phyloP scores from a whole-genome alignment of 2,329 filamentous ascomycete species.

The Colletotrichum salicis region DNA sequence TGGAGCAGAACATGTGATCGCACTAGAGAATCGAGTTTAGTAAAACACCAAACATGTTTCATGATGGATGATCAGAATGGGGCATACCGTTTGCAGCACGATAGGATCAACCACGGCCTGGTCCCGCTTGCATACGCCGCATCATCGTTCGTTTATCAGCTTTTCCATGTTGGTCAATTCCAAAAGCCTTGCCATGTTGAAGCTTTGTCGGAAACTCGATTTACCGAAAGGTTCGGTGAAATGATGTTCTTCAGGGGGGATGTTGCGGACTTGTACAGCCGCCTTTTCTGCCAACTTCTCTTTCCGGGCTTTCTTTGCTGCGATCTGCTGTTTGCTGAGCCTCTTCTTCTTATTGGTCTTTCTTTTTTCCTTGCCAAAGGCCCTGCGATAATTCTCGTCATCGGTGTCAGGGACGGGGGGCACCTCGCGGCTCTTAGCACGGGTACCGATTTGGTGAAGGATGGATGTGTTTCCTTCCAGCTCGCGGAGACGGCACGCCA shows the following conservation, averaged over 20 bases:
- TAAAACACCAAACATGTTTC: no score
- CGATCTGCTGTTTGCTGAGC: neutral
- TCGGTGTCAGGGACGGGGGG: no score
- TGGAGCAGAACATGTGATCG: no score
- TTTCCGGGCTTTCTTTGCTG: no score
- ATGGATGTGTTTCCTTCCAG: neutral
- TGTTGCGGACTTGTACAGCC: no score
- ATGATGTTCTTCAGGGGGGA: no score
- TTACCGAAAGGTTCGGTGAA: constrained; percentile 4
- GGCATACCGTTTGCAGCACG: no score
- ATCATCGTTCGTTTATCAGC: neutral
- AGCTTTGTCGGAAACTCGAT: constrained; percentile 34
- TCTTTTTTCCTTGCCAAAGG: no score
- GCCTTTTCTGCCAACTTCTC: no score
- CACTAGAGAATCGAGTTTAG: neutral
- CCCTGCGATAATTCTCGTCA: no score
- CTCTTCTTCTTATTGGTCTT: no score
- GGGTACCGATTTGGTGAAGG: constrained; percentile 12
- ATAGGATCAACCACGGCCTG: neutral
- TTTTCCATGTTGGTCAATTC: constrained; percentile 34
- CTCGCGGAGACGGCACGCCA: neutral
- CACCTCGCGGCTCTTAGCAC: constrained; percentile 1
- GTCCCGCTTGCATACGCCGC: neutral
- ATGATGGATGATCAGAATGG: no score
- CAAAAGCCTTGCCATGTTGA: constrained; percentile 36